Percentiles rank a stretch among this genome's conserved stretches.
These are phyloP conservation scores for Daldinia vernicosa DNA, from an alignment of 495 filamentous ascomycete genomes.

Conservation along the genomic window DNA sequence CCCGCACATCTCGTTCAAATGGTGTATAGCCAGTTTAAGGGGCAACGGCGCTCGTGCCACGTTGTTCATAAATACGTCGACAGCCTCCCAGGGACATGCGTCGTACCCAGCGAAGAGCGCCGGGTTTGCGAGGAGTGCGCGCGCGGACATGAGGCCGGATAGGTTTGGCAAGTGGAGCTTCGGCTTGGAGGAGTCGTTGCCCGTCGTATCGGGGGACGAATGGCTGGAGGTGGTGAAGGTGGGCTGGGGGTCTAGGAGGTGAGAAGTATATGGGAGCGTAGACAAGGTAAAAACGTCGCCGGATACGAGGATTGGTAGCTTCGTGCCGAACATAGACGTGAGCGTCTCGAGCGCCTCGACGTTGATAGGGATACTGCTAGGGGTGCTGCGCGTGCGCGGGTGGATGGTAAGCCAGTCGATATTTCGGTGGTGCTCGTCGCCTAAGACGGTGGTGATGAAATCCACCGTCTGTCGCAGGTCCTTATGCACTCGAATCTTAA, in stretches of 20 bases:
- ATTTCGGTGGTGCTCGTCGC: constrained; percentile 53
- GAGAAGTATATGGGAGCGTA: constrained; percentile 55
- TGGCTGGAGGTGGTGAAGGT: constrained; percentile 36
- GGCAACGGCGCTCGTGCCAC: constrained; percentile 63
- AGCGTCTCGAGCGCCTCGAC: constrained; percentile 66
- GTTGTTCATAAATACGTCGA: constrained; percentile 65
- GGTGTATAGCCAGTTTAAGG: constrained; percentile 67
- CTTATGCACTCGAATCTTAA: constrained; percentile 72
- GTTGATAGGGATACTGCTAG: constrained; percentile 64
- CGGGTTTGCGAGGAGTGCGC: constrained; percentile 69
- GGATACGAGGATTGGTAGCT: constrained; percentile 66
- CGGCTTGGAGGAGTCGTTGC: constrained; percentile 6
- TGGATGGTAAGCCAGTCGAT: constrained; percentile 73
- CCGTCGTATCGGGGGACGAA: constrained; percentile 39
- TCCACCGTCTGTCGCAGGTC: constrained; percentile 63
- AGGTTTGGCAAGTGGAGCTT: constrained; percentile 48
- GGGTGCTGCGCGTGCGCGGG: constrained; percentile 64
- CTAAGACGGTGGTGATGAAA: constrained; percentile 60
- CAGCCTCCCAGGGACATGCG: constrained; percentile 66
- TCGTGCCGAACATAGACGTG: constrained; percentile 53
- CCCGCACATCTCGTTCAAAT: constrained; percentile 69
- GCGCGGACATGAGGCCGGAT: constrained; percentile 69
- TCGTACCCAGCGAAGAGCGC: constrained; percentile 65
- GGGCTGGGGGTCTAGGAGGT: constrained; percentile 39
- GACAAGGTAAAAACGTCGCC: constrained; percentile 67